These are phyloP conservation scores for Camelina hispida DNA, from an alignment of 345 rosid species.

Conservation along the genomic window DNA sequence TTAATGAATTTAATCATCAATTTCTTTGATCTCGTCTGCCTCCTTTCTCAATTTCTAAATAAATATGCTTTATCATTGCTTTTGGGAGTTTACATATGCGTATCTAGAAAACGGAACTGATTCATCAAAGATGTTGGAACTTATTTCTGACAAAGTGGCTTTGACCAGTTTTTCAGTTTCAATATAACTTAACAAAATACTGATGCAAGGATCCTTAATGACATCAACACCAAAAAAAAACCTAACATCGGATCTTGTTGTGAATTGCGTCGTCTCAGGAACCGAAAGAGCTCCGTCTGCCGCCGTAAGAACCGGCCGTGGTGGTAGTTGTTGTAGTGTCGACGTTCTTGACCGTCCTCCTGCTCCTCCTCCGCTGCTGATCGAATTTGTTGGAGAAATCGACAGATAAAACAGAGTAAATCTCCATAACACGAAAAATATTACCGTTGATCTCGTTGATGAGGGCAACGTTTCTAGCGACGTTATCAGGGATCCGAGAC, in stretches of 20 bases:
- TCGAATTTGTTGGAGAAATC: conserved; percentile 47
- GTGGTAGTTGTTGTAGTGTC: conserved; percentile 1
- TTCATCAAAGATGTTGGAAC: too few relatives aligned
- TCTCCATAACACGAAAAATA: conserved; percentile 58
- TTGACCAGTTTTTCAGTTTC: too few relatives aligned
- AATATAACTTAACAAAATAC: too few relatives aligned
- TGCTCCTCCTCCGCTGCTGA: conserved; percentile 25
- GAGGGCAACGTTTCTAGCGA: conserved; percentile 66
- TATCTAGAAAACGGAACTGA: too few relatives aligned
- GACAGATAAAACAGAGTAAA: conserved; percentile 62
- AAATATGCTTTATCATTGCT: too few relatives aligned
- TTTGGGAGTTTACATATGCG: too few relatives aligned
- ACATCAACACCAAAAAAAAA: too few relatives aligned
- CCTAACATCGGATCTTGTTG: neutral
- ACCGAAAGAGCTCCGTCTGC: conserved; percentile 30
- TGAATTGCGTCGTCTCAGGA: neutral
- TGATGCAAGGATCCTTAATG: too few relatives aligned
- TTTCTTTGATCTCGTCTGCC: too few relatives aligned
- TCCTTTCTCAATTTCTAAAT: too few relatives aligned
- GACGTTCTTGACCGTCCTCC: conserved; percentile 26
- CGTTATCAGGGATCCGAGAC: conserved; percentile 57
- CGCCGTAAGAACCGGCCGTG: conserved; percentile 30
- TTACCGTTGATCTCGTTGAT: conserved; percentile 70
- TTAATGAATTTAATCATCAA: too few relatives aligned
- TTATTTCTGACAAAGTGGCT: too few relatives aligned